Conservation (phyloP, 2,329 filamentous ascomycete species). For the Didymosphaeria variabile region DNA sequence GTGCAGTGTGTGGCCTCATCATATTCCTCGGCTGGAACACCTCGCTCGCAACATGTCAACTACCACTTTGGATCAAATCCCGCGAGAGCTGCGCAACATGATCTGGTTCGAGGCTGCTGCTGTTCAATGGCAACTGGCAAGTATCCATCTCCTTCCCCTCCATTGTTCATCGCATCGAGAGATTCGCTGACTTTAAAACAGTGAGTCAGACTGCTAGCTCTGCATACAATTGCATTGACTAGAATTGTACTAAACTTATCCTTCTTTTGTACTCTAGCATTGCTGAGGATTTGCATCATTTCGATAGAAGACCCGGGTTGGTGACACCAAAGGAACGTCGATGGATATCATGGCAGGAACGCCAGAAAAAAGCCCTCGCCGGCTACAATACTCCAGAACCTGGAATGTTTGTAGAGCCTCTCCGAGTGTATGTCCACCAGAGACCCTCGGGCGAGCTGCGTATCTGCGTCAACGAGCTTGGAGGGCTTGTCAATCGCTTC, state of each 20-base stretch:
- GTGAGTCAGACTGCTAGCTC: slow-evolving; percentile 1
- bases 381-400: slow-evolving; percentile 11
- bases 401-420: slow-evolving; percentile 5
- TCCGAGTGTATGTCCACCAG: slow-evolving; percentile 9
- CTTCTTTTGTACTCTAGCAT: background rate
- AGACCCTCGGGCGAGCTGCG: slow-evolving; percentile 8
- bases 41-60: slow-evolving; percentile 17
- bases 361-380: slow-evolving; percentile 13
- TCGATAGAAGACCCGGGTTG: background rate
- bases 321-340: background rate
- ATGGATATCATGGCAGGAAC: background rate
- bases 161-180: background rate
- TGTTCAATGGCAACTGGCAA: slow-evolving; percentile 19
- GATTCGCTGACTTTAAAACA: background rate
- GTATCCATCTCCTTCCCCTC: background rate
- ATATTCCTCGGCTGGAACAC: background rate
- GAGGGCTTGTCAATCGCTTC: slow-evolving; percentile 13
- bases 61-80: slow-evolving; percentile 15
- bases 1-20: background rate
- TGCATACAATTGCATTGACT: background rate
- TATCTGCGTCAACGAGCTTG: slow-evolving; percentile 14
- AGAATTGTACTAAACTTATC: background rate
- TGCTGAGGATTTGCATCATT: background rate
- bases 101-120: slow-evolving; percentile 21
- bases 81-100: slow-evolving; percentile 17